phyloP scores from a whole-genome alignment of 2,329 filamentous ascomycete species.

The Curvularia verruculosa region DNA sequence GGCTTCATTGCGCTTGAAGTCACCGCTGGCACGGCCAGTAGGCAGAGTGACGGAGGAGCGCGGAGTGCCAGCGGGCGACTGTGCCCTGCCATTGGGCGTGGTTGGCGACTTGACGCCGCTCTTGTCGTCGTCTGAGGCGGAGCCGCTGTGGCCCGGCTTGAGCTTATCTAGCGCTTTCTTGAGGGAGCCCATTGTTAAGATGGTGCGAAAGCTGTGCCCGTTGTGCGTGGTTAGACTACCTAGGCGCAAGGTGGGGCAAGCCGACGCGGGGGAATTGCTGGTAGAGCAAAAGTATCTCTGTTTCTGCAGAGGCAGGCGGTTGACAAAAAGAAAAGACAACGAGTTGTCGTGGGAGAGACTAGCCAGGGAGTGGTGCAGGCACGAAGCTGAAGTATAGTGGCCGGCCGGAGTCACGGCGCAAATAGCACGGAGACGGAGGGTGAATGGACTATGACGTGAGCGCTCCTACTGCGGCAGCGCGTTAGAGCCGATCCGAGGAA shows the following conservation, averaged over 20 bases:
- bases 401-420: neutral
- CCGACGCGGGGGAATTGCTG: constrained; percentile 22
- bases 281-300: constrained; percentile 6
- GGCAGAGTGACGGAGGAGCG: constrained; percentile 37
- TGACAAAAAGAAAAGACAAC: neutral
- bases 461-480: constrained; percentile 7
- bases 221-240: constrained; percentile 37
- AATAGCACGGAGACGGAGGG: neutral
- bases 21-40: constrained; percentile 39
- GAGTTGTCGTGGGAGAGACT: neutral
- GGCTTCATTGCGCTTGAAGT: constrained; percentile 41
- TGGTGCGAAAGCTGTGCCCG: constrained; percentile 31
- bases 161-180: constrained; percentile 56
- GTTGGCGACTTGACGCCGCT: constrained; percentile 34
- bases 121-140: constrained; percentile 47
- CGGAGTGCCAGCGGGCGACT: constrained; percentile 36
- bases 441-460: constrained; percentile 17
- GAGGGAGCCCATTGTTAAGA: constrained; percentile 45
- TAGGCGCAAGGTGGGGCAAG: constrained; percentile 36
- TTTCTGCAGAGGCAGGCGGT: neutral
- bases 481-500: neutral
- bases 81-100: constrained; percentile 33
- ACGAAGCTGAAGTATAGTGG: constrained; percentile 9
- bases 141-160: constrained; percentile 45
- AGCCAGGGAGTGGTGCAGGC: neutral